Percentiles rank a stretch among this genome's conserved stretches.
These are phyloP conservation scores for Myrmaecium sp. DNA, from an alignment of 2,329 filamentous ascomycete species.

Conservation along the genomic window DNA sequence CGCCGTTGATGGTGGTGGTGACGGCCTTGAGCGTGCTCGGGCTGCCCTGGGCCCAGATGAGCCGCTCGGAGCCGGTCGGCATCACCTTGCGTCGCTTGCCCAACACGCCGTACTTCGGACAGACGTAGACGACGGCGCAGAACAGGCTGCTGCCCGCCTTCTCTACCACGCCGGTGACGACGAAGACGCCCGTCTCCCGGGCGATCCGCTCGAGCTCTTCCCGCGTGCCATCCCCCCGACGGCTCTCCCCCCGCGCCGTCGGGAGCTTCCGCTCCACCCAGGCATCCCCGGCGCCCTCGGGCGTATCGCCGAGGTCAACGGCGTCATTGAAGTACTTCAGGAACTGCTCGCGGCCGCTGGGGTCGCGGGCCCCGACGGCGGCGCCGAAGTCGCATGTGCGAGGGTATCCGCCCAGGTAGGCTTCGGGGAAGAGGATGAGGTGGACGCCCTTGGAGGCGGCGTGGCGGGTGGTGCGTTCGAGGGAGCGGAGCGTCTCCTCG, in stretches of 20 bases:
- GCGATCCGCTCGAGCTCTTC: constrained; percentile 66
- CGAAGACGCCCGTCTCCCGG: constrained; percentile 60
- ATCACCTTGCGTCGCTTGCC: constrained; percentile 88
- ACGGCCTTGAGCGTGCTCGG: constrained; percentile 65
- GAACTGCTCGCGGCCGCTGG: constrained; percentile 63
- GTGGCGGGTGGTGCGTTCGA: constrained; percentile 43
- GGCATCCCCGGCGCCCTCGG: constrained; percentile 46
- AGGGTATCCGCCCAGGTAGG: constrained; percentile 82
- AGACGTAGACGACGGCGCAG: constrained; percentile 68
- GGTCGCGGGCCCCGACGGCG: constrained; percentile 50
- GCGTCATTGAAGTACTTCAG: constrained; percentile 62
- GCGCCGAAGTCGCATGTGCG: constrained; percentile 65
- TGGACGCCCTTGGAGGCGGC: constrained; percentile 46
- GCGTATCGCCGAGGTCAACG: constrained; percentile 72
- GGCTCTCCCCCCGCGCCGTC: constrained; percentile 27
- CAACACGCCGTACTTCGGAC: constrained; percentile 52
- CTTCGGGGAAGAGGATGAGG: constrained; percentile 78
- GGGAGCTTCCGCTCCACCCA: constrained; percentile 52
- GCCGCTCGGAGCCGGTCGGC: constrained; percentile 69
- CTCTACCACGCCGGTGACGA: constrained; percentile 69
- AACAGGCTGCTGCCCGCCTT: constrained; percentile 68
- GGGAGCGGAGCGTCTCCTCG: constrained; percentile 45
- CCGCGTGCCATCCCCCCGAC: constrained; percentile 56
- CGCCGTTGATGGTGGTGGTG: constrained; percentile 60
- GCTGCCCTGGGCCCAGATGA: constrained; percentile 80